These are phyloP conservation scores for Ampelocalamus luodianensis DNA, from an alignment of 176 grass and related monocot genomes.

Conservation along the genomic window DNA sequence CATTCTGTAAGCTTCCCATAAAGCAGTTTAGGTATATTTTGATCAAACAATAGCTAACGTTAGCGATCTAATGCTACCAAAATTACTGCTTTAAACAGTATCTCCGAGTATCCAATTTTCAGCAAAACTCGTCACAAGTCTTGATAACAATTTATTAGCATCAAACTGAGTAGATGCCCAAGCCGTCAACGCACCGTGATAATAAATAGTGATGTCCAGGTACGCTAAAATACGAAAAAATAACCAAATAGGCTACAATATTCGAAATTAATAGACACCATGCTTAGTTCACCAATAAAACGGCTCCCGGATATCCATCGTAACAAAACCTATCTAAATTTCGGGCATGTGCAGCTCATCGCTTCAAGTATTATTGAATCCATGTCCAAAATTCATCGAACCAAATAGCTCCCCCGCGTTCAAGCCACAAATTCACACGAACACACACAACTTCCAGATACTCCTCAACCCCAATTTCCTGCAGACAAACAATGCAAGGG, in stretches of 20 bases:
- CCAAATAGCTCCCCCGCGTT: background rate
- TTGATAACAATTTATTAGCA: background rate
- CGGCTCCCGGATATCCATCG: background rate
- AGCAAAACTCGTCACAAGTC: background rate
- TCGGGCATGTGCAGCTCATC: background rate
- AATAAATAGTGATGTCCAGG: too few species aligned
- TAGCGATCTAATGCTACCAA: background rate
- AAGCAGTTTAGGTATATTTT: background rate
- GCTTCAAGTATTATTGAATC: background rate
- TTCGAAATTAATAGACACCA: background rate
- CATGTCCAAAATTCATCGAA: background rate
- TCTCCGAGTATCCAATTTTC: background rate
- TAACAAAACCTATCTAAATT: background rate
- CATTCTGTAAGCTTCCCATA: background rate
- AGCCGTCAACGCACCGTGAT: background rate
- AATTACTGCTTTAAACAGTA: background rate
- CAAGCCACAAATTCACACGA: background rate
- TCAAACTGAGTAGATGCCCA: background rate
- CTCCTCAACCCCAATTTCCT: background rate
- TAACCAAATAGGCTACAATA: background rate
- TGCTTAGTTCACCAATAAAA: background rate
- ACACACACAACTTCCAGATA: background rate
- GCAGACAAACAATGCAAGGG: background rate
- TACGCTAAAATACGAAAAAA: background rate
- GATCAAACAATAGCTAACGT: background rate